These are phyloP conservation scores for Phaseolus coccineus DNA, from an alignment of 331 rosid species.

Conservation along the genomic window DNA sequence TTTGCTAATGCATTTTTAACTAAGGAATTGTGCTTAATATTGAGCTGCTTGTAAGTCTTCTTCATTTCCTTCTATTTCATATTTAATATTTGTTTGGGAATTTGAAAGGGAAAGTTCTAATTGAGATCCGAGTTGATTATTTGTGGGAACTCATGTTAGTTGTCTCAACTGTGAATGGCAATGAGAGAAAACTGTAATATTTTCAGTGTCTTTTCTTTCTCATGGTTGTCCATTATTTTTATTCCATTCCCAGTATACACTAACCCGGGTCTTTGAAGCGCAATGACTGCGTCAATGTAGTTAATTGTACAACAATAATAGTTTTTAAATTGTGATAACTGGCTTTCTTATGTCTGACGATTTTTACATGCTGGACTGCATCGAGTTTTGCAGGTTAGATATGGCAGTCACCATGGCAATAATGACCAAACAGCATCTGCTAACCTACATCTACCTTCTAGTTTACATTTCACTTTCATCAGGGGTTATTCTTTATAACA, in stretches of 20 bases:
- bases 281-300: conserved; percentile 2
- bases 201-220: conserved; percentile 20
- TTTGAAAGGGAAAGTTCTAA: conserved; percentile 34
- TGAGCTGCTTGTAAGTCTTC: conserved; percentile 19
- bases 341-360: conserved; percentile 20
- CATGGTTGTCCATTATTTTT: conserved; percentile 3
- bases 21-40: background rate
- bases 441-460: conserved; percentile 60
- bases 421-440: conserved; percentile 53
- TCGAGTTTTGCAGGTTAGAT: conserved; percentile 45
- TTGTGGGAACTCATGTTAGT: conserved; percentile 15
- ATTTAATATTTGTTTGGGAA: conserved; percentile 2
- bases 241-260: conserved; percentile 1
- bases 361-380: conserved; percentile 28
- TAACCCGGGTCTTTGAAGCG: conserved; percentile 20
- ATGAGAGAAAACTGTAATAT: background rate
- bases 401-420: conserved; percentile 29
- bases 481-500: conserved; percentile 63
- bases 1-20: conserved; percentile 8
- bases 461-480: conserved; percentile 60
- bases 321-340: background rate
- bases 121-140: conserved; percentile 5
- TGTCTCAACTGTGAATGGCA: background rate
- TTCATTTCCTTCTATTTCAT: background rate
- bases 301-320: background rate